phyloP scores from a whole-genome alignment of 2,329 filamentous ascomycete species.

The Ambrosiella cleistominuta region DNA sequence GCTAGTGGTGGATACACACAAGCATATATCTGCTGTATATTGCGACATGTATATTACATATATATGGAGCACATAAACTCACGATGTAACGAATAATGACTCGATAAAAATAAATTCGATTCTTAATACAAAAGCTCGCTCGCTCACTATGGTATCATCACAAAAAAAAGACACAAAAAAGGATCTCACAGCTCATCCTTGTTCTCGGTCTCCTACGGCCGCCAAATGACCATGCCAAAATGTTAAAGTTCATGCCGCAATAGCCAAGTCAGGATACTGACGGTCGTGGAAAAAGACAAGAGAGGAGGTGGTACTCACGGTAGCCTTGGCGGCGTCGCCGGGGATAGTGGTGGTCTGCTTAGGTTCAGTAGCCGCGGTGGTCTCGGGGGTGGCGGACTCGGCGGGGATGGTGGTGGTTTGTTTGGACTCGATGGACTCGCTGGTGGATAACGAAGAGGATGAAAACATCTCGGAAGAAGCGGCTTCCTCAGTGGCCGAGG shows the following conservation, averaged over 20 bases:
- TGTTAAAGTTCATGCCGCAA: conserved; percentile 5
- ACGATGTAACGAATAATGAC: too few species aligned
- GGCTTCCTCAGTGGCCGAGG: conserved; percentile 16
- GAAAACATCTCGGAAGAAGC: conserved; percentile 22
- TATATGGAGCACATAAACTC: too few species aligned
- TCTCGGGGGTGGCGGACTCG: conserved; percentile 10
- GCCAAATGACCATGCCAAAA: conserved; percentile 1
- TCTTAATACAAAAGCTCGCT: background rate
- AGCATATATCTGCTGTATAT: background rate
- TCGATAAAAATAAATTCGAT: background rate
- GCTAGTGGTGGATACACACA: conserved; percentile 17
- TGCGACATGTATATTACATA: background rate
- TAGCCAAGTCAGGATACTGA: conserved; percentile 5
- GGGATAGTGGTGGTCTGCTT: conserved; percentile 11
- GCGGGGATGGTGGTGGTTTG: background rate
- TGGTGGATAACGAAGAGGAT: conserved; percentile 4
- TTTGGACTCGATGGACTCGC: conserved; percentile 17
- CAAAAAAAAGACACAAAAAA: background rate
- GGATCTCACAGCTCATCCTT: conserved; percentile 14
- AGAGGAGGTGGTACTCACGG: conserved; percentile 7
- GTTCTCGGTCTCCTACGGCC: conserved; percentile 7
- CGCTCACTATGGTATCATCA: conserved; percentile 4
- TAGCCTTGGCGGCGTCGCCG: conserved; percentile 1
- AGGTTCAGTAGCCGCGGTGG: conserved; percentile 5
- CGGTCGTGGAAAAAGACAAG: conserved; percentile 7